Conservation (phyloP, 495 filamentous ascomycete species). For the Patellaria atrata region DNA sequence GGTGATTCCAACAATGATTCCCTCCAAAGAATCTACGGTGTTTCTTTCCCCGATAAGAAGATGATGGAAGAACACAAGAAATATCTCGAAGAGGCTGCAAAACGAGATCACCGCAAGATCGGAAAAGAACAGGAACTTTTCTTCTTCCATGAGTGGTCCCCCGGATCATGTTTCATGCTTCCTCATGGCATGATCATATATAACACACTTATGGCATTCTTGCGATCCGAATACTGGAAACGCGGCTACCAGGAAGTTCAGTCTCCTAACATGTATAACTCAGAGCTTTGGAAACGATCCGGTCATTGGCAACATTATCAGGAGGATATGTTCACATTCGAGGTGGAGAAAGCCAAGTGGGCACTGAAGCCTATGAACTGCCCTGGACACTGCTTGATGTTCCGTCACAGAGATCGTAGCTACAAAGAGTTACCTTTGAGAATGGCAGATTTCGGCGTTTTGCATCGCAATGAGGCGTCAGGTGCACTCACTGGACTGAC, state of each 20-base stretch:
- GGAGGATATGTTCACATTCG: constrained; percentile 91
- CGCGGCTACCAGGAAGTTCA: constrained; percentile 91
- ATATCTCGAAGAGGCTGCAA: constrained; percentile 88
- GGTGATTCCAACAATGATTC: constrained; percentile 88
- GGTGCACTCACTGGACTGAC: constrained; percentile 84
- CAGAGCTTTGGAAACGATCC: constrained; percentile 78
- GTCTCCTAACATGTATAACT: constrained; percentile 91
- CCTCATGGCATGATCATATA: constrained; percentile 85
- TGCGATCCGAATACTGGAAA: constrained; percentile 80
- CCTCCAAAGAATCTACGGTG: constrained; percentile 86
- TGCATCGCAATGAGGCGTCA: constrained; percentile 89
- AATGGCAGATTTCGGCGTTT: constrained; percentile 87
- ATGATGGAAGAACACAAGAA: constrained; percentile 77
- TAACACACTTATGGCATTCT: constrained; percentile 67
- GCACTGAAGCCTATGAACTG: constrained; percentile 98
- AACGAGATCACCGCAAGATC: constrained; percentile 82
- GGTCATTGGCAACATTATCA: constrained; percentile 94
- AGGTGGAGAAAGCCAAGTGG: constrained; percentile 77
- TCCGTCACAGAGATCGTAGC: constrained; percentile 60
- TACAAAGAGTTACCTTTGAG: constrained; percentile 82
- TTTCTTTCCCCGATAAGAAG: constrained; percentile 86
- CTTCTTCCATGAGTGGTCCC: constrained; percentile 86
- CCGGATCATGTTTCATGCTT: constrained; percentile 87
- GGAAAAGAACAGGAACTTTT: constrained; percentile 92
- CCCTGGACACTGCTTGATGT: constrained; percentile 71